A percentile compares a stretch with the other conserved stretches of the same genome.
These are phyloP conservation scores for Lactifluus piperatus DNA, from an alignment of 768 basidiomycete species.

Conservation along the genomic window DNA sequence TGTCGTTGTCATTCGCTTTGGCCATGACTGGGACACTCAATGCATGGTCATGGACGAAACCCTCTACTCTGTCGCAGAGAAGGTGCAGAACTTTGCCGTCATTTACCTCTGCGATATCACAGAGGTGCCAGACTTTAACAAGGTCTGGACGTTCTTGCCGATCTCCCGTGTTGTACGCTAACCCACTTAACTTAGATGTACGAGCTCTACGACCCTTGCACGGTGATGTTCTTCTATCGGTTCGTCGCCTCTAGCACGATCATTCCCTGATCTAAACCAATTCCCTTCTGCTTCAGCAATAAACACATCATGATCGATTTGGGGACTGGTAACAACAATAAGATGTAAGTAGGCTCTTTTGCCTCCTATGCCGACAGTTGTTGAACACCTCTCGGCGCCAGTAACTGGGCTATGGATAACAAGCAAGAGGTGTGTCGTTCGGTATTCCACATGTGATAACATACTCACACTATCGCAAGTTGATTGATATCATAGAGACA, in stretches of 20 bases:
- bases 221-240: slow-evolving; percentile 99
- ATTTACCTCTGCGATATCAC: slow-evolving; percentile 95
- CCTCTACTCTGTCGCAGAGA: slow-evolving; percentile 83
- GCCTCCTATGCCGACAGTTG: not conserved
- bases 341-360: slow-evolving; percentile 59
- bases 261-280: not conserved
- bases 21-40: slow-evolving; percentile 86
- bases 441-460: not conserved
- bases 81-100: slow-evolving; percentile 97
- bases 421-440: slow-evolving; percentile 76
- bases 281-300: slow-evolving; percentile 47
- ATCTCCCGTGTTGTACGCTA: not conserved
- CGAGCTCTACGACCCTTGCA: slow-evolving; percentile 94
- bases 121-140: slow-evolving; percentile 97
- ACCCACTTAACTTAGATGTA: slow-evolving; percentile 65
- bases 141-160: slow-evolving; percentile 40
- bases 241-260: slow-evolving; percentile 24
- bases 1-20: slow-evolving; percentile 89
- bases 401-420: slow-evolving; percentile 99
- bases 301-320: slow-evolving; percentile 99
- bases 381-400: slow-evolving; percentile 26
- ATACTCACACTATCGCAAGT: slow-evolving; percentile 33
- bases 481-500: slow-evolving; percentile 97
- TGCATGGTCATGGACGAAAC: slow-evolving; percentile 99
- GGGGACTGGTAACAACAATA: slow-evolving; percentile 99